Evolutionary conservation across 2,329 filamentous ascomycete species (phyloP).

Genomic region (Westerdykella aurantiaca): DNA sequence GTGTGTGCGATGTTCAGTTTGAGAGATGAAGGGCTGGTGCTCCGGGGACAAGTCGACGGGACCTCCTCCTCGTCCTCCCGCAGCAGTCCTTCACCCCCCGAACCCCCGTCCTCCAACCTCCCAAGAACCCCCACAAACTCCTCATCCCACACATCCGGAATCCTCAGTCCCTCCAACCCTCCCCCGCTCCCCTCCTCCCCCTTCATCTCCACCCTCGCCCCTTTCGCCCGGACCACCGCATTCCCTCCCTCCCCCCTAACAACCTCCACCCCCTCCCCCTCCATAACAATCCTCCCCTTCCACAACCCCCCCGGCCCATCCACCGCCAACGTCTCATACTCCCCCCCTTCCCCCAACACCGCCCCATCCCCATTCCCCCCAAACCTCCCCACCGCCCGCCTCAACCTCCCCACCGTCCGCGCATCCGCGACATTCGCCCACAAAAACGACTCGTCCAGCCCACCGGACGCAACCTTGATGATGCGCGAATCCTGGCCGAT

Average conservation of each 20-base stretch:
- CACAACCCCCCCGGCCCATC: slow-evolving; percentile 72
- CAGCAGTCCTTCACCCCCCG: too few relatives aligned
- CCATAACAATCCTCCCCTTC: slow-evolving; percentile 62
- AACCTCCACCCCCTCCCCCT: slow-evolving; percentile 53
- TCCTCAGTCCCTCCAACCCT: slow-evolving; percentile 40
- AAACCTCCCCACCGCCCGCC: slow-evolving; percentile 59
- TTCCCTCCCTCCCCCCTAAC: slow-evolving; percentile 69
- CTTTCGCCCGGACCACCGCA: slow-evolving; percentile 61
- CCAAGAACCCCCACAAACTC: slow-evolving; percentile 48
- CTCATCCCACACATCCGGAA: slow-evolving; percentile 62
- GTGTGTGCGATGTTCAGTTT: not conserved
- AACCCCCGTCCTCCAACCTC: not conserved
- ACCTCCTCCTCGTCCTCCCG: too few relatives aligned
- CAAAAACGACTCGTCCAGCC: slow-evolving; percentile 71
- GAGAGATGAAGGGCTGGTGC: not conserved
- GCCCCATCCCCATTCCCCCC: slow-evolving; percentile 60
- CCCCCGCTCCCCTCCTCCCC: slow-evolving; percentile 12
- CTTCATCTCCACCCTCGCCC: slow-evolving; percentile 51
- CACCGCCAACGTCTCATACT: slow-evolving; percentile 89
- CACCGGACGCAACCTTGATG: slow-evolving; percentile 90
- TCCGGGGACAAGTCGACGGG: not conserved
- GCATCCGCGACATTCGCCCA: slow-evolving; percentile 70
- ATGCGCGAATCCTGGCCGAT: slow-evolving; percentile 81
- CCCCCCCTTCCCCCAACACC: slow-evolving; percentile 84
- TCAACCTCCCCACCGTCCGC: slow-evolving; percentile 43